Evolutionary conservation across 768 basidiomycete species (phyloP).

Genomic region (Omphalotus guepiniiformis): DNA sequence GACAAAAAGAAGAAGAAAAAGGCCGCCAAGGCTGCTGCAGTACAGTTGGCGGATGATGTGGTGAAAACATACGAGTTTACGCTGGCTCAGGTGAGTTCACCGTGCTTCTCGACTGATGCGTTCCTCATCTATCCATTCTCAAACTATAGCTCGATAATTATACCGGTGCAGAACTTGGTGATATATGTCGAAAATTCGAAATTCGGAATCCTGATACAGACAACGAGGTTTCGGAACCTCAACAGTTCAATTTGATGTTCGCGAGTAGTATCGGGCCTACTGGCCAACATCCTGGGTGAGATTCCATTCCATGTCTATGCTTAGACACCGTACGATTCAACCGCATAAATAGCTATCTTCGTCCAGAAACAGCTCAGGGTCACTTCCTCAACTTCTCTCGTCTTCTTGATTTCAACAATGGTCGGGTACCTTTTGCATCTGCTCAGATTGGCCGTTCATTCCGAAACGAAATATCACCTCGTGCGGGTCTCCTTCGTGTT

Average conservation of each 20-base stretch:
- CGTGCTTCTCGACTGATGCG: neutral
- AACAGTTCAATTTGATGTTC: conserved; percentile 99
- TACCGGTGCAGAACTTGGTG: conserved; percentile 83
- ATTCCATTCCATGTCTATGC: neutral
- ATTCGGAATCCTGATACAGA: conserved; percentile 89
- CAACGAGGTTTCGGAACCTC: conserved; percentile 90
- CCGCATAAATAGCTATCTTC: conserved; percentile 67
- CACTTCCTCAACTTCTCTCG: conserved; percentile 99
- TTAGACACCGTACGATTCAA: neutral
- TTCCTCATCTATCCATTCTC: conserved; percentile 3
- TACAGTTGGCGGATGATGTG: conserved; percentile 68
- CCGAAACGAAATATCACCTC: conserved; percentile 97
- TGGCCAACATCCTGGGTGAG: conserved; percentile 91
- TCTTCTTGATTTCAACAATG: conserved; percentile 97
- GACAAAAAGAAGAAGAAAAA: conserved; percentile 81
- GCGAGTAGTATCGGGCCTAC: conserved; percentile 96
- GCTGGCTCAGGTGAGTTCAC: conserved; percentile 74
- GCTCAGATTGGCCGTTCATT: conserved; percentile 96
- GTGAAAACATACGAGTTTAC: conserved; percentile 76
- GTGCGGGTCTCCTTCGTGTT: conserved; percentile 92
- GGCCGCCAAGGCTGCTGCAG: conserved; percentile 58
- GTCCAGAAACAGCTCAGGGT: conserved; percentile 97
- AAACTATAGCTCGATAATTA: conserved; percentile 83
- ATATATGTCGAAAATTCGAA: conserved; percentile 73
- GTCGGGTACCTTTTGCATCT: conserved; percentile 92